These are phyloP conservation scores for Clonostachys chloroleuca DNA, from an alignment of 2,329 filamentous ascomycete species.

Conservation along the genomic window DNA sequence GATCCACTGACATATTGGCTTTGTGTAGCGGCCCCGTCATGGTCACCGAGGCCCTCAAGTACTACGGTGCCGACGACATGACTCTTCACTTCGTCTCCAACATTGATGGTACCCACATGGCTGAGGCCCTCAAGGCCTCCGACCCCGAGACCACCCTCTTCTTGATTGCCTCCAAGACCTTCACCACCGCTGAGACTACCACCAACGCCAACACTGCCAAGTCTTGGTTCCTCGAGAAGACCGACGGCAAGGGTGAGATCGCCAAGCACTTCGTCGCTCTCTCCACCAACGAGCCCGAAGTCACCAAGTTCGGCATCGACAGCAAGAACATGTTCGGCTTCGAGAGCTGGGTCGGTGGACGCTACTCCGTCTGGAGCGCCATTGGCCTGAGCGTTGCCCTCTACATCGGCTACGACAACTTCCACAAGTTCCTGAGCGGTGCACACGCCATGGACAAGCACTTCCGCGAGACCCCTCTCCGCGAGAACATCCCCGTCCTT, in stretches of 20 bases:
- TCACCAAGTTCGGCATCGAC: conserved; percentile 98
- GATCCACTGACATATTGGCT: conserved; percentile 5
- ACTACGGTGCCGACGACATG: conserved; percentile 81
- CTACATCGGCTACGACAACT: conserved; percentile 97
- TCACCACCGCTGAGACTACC: conserved; percentile 94
- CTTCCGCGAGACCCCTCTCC: conserved; percentile 85
- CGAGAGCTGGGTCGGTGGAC: conserved; percentile 95
- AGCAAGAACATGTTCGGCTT: conserved; percentile 99
- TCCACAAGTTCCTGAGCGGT: conserved; percentile 90
- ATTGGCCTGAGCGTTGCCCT: conserved; percentile 92
- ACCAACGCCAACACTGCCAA: conserved; percentile 98
- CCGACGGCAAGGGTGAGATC: conserved; percentile 73
- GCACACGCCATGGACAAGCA: conserved; percentile 98
- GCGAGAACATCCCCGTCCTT: conserved; percentile 91
- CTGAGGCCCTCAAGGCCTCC: conserved; percentile 82
- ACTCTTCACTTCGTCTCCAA: conserved; percentile 98
- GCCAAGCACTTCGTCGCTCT: conserved; percentile 99
- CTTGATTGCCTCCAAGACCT: conserved; percentile 97
- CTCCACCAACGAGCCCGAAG: conserved; percentile 91
- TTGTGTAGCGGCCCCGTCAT: conserved; percentile 81
- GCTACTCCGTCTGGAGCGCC: conserved; percentile 98
- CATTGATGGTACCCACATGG: conserved; percentile 97
- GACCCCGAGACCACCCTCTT: conserved; percentile 98
- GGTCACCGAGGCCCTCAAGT: conserved; percentile 96
- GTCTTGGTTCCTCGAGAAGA: conserved; percentile 88